Evolutionary conservation across 805 yeast genomes (phyloP).

Genomic region (Wickerhamiella azymoides): DNA sequence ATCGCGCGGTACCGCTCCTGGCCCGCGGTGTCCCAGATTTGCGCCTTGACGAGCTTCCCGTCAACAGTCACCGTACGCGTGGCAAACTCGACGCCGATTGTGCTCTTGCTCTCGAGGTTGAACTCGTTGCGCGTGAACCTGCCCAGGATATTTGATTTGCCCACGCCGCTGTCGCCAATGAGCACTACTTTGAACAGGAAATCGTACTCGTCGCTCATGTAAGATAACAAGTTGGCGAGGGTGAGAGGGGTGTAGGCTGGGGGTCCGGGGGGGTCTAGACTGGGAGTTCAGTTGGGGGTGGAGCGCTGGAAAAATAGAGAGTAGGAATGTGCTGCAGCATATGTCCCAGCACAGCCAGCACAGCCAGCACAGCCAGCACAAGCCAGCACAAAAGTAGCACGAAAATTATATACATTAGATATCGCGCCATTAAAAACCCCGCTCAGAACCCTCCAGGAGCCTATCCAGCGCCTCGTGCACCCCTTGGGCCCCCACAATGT

Average conservation of each 20-base stretch:
- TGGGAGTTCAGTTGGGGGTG: too few species aligned
- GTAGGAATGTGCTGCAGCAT: too few species aligned
- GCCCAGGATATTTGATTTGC: constrained; percentile 84
- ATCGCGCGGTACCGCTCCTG: constrained; percentile 97
- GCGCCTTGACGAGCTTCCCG: constrained; percentile 91
- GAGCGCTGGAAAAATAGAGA: too few species aligned
- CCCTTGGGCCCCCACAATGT: too few species aligned
- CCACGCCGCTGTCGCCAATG: constrained; percentile 96
- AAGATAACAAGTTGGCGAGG: constrained; percentile 5
- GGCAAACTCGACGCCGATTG: constrained; percentile 97
- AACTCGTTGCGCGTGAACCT: constrained; percentile 94
- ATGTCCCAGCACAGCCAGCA: too few species aligned
- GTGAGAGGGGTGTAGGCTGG: background rate
- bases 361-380: too few species aligned
- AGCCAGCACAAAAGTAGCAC: too few species aligned
- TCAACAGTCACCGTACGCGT: constrained; percentile 89
- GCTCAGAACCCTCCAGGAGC: too few species aligned
- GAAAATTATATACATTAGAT: too few species aligned
- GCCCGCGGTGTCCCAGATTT: constrained; percentile 99
- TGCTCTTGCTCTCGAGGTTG: constrained; percentile 83
- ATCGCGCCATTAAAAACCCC: too few species aligned
- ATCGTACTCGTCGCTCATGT: constrained; percentile 65
- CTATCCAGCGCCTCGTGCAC: too few species aligned
- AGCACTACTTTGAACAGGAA: constrained; percentile 86
- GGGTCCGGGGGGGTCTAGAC: background rate